phyloP scores from a whole-genome alignment of 2,329 filamentous ascomycete genomes.

The Aaosphaeria arxii region DNA sequence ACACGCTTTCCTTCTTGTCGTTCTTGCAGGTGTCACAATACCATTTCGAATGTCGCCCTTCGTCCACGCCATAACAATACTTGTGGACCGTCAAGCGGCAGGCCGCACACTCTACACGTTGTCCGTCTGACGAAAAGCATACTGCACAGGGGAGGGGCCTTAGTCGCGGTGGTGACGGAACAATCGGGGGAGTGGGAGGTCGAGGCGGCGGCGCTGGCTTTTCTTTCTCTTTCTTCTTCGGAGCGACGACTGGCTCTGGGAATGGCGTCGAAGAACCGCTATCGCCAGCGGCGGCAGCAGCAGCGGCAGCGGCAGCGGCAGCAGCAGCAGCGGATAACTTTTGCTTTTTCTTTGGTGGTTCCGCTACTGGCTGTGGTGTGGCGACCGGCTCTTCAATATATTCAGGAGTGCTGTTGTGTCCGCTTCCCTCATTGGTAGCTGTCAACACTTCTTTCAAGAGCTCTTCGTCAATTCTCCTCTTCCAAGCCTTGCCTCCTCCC shows the following conservation, averaged over 20 bases:
- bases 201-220: conserved; percentile 47
- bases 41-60: conserved; percentile 72
- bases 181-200: conserved; percentile 56
- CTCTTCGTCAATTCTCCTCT: conserved; percentile 88
- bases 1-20: conserved; percentile 86
- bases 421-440: conserved; percentile 27
- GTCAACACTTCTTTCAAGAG: conserved; percentile 65
- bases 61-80: conserved; percentile 85
- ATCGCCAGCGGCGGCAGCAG: conserved; percentile 24
- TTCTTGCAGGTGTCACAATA: conserved; percentile 94
- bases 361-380: conserved; percentile 29
- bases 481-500: conserved; percentile 77
- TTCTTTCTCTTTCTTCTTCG: conserved; percentile 37
- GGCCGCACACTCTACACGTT: conserved; percentile 69
- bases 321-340: conserved; percentile 41
- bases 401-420: conserved; percentile 23
- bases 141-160: conserved; percentile 80
- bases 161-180: conserved; percentile 75
- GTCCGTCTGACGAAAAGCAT: conserved; percentile 67
- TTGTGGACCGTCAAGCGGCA: conserved; percentile 91
- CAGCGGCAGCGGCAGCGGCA: conserved; percentile 25
- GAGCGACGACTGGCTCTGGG: conserved; percentile 39
- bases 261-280: conserved; percentile 48
- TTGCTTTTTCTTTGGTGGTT: conserved; percentile 60
- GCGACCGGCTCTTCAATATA: conserved; percentile 22